These are phyloP conservation scores for Medicago arabica DNA, from an alignment of 306 rosid species.

Conservation along the genomic window DNA sequence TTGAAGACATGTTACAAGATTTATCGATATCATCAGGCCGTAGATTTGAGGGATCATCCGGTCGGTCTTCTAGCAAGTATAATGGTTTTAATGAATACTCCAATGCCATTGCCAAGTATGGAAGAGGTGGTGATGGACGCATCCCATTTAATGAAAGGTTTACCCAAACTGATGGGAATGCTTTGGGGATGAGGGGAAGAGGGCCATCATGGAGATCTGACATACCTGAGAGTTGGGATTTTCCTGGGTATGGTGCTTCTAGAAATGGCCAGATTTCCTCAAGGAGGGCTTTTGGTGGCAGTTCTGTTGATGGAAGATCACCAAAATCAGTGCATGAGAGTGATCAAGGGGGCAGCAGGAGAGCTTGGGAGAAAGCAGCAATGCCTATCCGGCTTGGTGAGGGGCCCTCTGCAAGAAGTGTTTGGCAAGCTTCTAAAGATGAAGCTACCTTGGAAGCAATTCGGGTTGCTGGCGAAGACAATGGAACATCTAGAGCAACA, in stretches of 20 bases:
- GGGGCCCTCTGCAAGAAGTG: constrained; percentile 99
- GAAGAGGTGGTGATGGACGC: constrained; percentile 84
- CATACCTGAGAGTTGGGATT: constrained; percentile 77
- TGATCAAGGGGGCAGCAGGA: constrained; percentile 82
- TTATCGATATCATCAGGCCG: constrained; percentile 85
- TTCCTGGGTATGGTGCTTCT: constrained; percentile 67
- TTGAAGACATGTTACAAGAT: constrained; percentile 95
- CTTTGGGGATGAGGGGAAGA: constrained; percentile 77
- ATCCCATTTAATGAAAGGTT: constrained; percentile 71
- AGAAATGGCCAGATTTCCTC: constrained; percentile 82
- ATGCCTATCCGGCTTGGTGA: constrained; percentile 84
- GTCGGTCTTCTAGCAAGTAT: constrained; percentile 76
- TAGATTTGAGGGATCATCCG: constrained; percentile 84
- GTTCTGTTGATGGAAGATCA: constrained; percentile 76
- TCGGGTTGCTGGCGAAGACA: constrained; percentile 94
- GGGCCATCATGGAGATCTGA: constrained; percentile 89
- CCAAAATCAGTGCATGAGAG: constrained; percentile 79
- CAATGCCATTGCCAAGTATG: constrained; percentile 72
- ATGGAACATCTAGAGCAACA: constrained; percentile 72
- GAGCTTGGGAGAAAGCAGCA: constrained; percentile 90
- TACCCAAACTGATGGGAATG: constrained; percentile 78
- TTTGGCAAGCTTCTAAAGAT: constrained; percentile 98
- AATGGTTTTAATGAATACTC: constrained; percentile 78
- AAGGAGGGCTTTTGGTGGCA: constrained; percentile 73
- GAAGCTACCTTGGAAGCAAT: constrained; percentile 99